Percentiles rank a stretch among this genome's conserved stretches.
phyloP scores from a whole-genome alignment of 768 basidiomycete genomes.

The Tricholoma bakamatsutake region DNA sequence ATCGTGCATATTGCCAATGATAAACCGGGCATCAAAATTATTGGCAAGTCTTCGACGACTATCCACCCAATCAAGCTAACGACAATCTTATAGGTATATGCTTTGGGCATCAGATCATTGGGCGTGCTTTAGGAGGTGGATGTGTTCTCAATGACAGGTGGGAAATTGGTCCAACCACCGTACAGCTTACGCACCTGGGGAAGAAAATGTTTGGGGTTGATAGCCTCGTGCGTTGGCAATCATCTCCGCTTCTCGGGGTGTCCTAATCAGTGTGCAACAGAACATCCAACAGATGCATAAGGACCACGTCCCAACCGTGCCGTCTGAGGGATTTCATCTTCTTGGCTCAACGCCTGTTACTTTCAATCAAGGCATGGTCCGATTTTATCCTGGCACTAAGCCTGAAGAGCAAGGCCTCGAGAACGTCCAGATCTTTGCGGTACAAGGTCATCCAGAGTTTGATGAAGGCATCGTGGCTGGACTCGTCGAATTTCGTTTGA shows the following conservation, averaged over 20 bases:
- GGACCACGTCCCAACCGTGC: conserved; percentile 70
- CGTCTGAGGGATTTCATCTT: conserved; percentile 43
- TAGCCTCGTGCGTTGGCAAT: conserved; percentile 18
- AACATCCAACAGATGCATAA: conserved; percentile 83
- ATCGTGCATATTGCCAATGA: conserved; percentile 40
- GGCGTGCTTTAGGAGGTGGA: conserved; percentile 67
- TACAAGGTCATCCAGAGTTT: conserved; percentile 95
- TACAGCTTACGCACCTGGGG: conserved; percentile 65
- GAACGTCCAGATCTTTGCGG: conserved; percentile 70
- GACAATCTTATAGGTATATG: conserved; percentile 59
- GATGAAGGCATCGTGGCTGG: conserved; percentile 49
- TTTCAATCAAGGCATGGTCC: conserved; percentile 71
- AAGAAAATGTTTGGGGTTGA: conserved; percentile 58
- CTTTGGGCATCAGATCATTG: conserved; percentile 86
- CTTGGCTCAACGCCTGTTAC: conserved; percentile 59
- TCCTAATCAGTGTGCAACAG: conserved; percentile 28
- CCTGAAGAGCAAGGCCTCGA: conserved; percentile 15
- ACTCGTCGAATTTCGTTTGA: conserved; percentile 46
- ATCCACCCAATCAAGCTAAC: not conserved
- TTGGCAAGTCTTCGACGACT: conserved; percentile 39
- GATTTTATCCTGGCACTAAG: conserved; percentile 23
- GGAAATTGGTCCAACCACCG: conserved; percentile 74
- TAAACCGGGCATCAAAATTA: conserved; percentile 60
- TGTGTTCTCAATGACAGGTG: conserved; percentile 67
- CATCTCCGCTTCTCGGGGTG: not conserved